Conservation (phyloP, 2,329 filamentous ascomycete species). For the Penicillium decumbens region DNA sequence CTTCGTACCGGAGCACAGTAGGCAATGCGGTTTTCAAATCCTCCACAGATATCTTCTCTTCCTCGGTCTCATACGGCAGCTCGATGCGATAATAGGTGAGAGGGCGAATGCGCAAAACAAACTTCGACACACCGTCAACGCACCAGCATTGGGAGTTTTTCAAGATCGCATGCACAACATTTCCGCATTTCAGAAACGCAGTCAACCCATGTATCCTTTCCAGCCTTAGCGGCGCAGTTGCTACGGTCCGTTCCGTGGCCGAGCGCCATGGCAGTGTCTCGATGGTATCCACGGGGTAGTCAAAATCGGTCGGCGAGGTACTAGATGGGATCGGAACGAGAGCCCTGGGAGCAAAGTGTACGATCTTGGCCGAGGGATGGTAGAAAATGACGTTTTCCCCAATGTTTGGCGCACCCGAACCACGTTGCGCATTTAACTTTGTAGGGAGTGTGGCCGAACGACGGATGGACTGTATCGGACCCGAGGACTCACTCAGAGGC, state of each 20-base stretch:
- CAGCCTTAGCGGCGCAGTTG: constrained; percentile 74
- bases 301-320: constrained; percentile 40
- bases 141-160: constrained; percentile 93
- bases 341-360: constrained; percentile 54
- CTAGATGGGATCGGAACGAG: constrained; percentile 42
- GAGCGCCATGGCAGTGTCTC: constrained; percentile 69
- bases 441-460: constrained; percentile 37
- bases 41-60: constrained; percentile 61
- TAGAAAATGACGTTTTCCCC: constrained; percentile 57
- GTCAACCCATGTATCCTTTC: constrained; percentile 83
- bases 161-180: constrained; percentile 77
- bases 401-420: constrained; percentile 23
- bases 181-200: constrained; percentile 80
- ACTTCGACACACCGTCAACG: constrained; percentile 76
- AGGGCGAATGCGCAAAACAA: constrained; percentile 78
- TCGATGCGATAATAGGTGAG: constrained; percentile 90
- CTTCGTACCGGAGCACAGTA: constrained; percentile 76
- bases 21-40: constrained; percentile 65
- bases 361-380: constrained; percentile 67
- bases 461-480: constrained; percentile 28
- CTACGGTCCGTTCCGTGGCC: constrained; percentile 73
- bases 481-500: constrained; percentile 26
- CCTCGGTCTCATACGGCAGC: constrained; percentile 61
- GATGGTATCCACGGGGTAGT: constrained; percentile 50
- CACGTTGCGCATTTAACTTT: constrained; percentile 31